A percentile compares a stretch with the other conserved stretches of the same genome.
Evolutionary conservation across 768 basidiomycete species (phyloP).

Genomic region (Agaricus bisporus): DNA sequence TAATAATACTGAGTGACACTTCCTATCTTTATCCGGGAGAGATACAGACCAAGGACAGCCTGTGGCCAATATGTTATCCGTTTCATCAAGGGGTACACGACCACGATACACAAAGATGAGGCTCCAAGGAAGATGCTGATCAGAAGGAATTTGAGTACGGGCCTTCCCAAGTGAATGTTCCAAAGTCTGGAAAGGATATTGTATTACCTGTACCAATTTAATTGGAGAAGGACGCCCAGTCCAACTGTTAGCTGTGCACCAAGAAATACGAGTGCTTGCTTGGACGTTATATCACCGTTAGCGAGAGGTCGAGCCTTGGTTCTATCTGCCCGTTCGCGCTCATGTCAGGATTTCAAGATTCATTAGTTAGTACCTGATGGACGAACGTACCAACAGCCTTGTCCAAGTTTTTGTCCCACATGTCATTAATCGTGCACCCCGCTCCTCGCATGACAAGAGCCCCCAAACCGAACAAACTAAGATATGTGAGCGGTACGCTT

Average conservation of each 20-base stretch:
- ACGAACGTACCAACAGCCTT: constrained; percentile 71
- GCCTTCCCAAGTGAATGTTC: neutral
- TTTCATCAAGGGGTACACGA: constrained; percentile 95
- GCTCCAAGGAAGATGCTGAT: constrained; percentile 86
- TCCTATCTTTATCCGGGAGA: neutral
- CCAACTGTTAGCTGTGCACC: constrained; percentile 78
- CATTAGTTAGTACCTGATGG: no score
- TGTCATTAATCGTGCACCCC: constrained; percentile 97
- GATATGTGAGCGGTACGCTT: constrained; percentile 65
- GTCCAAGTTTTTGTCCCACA: constrained; percentile 96
- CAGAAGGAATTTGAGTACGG: neutral
- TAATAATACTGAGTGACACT: neutral
- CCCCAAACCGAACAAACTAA: constrained; percentile 81
- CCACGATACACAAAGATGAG: constrained; percentile 82
- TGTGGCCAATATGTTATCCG: constrained; percentile 97
- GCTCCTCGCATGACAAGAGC: constrained; percentile 96
- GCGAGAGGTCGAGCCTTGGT: constrained; percentile 89
- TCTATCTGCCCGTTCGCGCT: constrained; percentile 45
- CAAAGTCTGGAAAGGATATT: neutral
- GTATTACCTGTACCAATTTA: constrained; percentile 91
- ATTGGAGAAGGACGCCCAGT: constrained; percentile 77
- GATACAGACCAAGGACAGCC: constrained; percentile 73
- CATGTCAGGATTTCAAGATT: no score
- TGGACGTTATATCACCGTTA: constrained; percentile 66
- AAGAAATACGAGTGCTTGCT: constrained; percentile 77